A percentile compares a stretch with the other conserved stretches of the same genome.
phyloP scores from a whole-genome alignment of 352 stramenopile genomes.

The Phytopythium sindhum region DNA sequence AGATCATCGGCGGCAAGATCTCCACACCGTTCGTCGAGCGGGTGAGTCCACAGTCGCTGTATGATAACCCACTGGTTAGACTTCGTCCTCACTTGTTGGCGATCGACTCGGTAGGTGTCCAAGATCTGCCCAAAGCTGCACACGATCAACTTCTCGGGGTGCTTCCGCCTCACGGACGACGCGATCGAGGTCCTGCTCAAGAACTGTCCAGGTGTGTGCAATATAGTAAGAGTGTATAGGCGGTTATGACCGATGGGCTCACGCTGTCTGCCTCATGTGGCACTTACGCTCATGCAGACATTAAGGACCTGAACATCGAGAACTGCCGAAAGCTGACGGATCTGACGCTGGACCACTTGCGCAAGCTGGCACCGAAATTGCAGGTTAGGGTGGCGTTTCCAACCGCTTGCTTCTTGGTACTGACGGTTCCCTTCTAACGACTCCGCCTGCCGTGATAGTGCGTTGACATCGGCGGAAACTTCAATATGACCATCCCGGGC shows the following conservation, averaged over 20 bases:
- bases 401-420: too few species aligned
- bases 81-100: neutral
- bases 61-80: neutral
- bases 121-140: conserved; percentile 82
- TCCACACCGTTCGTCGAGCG: conserved; percentile 69
- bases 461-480: conserved; percentile 84
- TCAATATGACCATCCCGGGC: conserved; percentile 86
- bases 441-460: conserved; percentile 28
- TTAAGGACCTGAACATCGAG: conserved; percentile 87
- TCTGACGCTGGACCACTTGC: conserved; percentile 65
- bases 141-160: conserved; percentile 83
- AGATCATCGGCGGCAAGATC: conserved; percentile 86
- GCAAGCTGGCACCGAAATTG: conserved; percentile 75
- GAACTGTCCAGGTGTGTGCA: conserved; percentile 61
- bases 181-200: conserved; percentile 76
- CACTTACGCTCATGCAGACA: conserved; percentile 33
- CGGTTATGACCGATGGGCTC: neutral
- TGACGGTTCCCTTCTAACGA: neutral
- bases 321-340: conserved; percentile 90
- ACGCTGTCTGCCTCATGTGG: neutral
- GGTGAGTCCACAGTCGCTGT: conserved; percentile 16
- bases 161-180: conserved; percentile 86
- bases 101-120: conserved; percentile 37
- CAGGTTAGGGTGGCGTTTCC: conserved; percentile 44
- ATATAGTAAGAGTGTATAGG: too few species aligned